Base-by-base conservation (phyloP, 345 rosid genomes). In the Corchorus olitorius region DNA sequence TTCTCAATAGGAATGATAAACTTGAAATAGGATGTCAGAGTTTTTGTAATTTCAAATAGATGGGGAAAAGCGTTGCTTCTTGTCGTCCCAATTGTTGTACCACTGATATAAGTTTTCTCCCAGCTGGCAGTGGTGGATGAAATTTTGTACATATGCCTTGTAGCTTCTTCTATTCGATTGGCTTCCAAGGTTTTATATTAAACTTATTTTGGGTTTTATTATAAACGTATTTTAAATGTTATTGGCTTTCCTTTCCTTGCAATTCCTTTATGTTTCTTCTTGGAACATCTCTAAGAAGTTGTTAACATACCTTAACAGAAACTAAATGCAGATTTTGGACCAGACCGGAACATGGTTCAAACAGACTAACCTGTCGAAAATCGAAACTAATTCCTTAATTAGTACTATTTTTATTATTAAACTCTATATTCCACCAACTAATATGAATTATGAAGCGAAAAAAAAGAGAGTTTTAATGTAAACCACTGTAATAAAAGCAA, bases 121-220 rank as follows among this genome's bases (percentile, higher is more conserved):
- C 9, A n/a, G 66, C 77, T 34, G 76, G 66, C 77, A 41, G 76
- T 78, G 78, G 80, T 67, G 67, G 76, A 62, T 48, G 68, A 56
- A 84, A 74, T 78, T 83, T 78, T 87, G 89, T 87, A 85, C 39
- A 81, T 87, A 87, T 55, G 65, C 41, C 55, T 66, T 70, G 41
- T 68, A 77, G 75, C 76, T 63, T 73, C 70, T 77, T 70, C 48
- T 48, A 55, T 73, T 76, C 70, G 74, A 69, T 78, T 76, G 75
- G 65, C 69, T 62, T 80, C 71, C 35, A 48, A 33, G 16, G 64
- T 33, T 72, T 59, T 70, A 34, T 55, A 48, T 52, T 72, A 20
- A 53, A 34, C 72, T 20, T 58, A 19, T 39, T 39, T 39, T 39
- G 4, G 43, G 43, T 39, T 39, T 6, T 6, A 39, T 27, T 27